Conservation (phyloP, 805 yeast genomes). For the Wickerhamiella spandovensis region DNA sequence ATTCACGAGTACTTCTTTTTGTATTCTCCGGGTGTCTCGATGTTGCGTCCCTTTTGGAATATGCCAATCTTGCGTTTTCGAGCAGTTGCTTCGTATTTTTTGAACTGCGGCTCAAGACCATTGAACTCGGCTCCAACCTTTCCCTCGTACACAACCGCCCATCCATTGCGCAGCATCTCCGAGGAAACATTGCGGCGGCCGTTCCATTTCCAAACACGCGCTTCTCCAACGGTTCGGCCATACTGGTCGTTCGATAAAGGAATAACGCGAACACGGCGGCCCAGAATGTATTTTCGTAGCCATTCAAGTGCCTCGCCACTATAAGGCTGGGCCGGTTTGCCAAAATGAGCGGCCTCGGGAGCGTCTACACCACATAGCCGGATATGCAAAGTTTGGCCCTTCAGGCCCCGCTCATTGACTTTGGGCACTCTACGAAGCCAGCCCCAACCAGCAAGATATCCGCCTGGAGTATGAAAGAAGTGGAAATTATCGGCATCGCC, state of each 20-base stretch:
- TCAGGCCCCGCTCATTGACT: slow-evolving; percentile 32
- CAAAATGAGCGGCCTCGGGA: slow-evolving; percentile 90
- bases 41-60: slow-evolving; percentile 40
- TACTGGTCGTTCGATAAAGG: slow-evolving; percentile 83
- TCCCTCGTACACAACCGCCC: slow-evolving; percentile 82
- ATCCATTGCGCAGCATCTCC: slow-evolving; percentile 73
- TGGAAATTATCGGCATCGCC: slow-evolving; percentile 96
- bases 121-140: slow-evolving; percentile 76
- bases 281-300: slow-evolving; percentile 54
- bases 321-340: slow-evolving; percentile 80
- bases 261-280: slow-evolving; percentile 55
- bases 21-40: slow-evolving; percentile 68
- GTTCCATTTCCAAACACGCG: slow-evolving; percentile 43
- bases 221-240: slow-evolving; percentile 73
- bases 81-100: slow-evolving; percentile 48
- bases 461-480: slow-evolving; percentile 90
- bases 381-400: slow-evolving; percentile 61
- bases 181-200: slow-evolving; percentile 72
- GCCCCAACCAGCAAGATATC: slow-evolving; percentile 80
- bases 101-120: slow-evolving; percentile 49
- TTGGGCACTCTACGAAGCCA: slow-evolving; percentile 65
- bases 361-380: slow-evolving; percentile 92
- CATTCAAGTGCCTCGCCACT: slow-evolving; percentile 74
- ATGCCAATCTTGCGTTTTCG: slow-evolving; percentile 46
- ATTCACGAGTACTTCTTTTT: slow-evolving; percentile 27